Evolutionary conservation across 108 stramenopile species (phyloP).

Genomic region (Ochromonas danica): DNA sequence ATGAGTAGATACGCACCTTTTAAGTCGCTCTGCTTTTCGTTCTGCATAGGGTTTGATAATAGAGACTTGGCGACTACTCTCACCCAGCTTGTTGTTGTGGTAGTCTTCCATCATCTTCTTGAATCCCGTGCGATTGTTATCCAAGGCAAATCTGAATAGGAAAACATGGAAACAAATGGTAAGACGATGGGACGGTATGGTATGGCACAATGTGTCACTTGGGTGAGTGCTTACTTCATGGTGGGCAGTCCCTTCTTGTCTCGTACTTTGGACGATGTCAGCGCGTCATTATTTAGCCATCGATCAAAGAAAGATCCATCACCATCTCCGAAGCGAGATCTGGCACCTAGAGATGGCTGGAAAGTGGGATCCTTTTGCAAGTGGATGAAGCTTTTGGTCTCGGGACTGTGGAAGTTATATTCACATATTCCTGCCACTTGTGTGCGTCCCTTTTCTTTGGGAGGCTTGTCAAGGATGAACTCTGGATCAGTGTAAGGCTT

Average conservation of each 20-base stretch:
- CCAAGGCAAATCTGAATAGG: too few relatives aligned
- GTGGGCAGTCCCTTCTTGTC: background rate
- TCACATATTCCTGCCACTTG: background rate
- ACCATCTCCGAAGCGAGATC: constrained; percentile 19
- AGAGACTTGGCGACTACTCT: too few relatives aligned
- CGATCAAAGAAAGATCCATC: constrained; percentile 24
- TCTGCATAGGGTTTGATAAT: too few relatives aligned
- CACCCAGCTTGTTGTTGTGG: too few relatives aligned
- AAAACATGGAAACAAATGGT: too few relatives aligned
- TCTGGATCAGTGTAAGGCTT: background rate
- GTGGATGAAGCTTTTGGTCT: background rate
- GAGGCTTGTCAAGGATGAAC: background rate
- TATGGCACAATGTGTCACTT: too few relatives aligned
- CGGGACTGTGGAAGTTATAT: background rate
- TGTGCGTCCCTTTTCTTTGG: background rate
- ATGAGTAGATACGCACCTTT: too few relatives aligned
- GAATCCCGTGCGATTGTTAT: too few relatives aligned
- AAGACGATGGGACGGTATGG: too few relatives aligned
- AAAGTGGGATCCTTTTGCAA: background rate
- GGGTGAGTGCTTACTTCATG: background rate
- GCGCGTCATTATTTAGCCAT: background rate
- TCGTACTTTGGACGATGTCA: background rate
- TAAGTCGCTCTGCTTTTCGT: too few relatives aligned
- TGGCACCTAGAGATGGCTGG: background rate
- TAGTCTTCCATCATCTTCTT: too few relatives aligned